Evolutionary conservation across 2,329 filamentous ascomycete species (phyloP).

Genomic region (Xylariaceae sp.): DNA sequence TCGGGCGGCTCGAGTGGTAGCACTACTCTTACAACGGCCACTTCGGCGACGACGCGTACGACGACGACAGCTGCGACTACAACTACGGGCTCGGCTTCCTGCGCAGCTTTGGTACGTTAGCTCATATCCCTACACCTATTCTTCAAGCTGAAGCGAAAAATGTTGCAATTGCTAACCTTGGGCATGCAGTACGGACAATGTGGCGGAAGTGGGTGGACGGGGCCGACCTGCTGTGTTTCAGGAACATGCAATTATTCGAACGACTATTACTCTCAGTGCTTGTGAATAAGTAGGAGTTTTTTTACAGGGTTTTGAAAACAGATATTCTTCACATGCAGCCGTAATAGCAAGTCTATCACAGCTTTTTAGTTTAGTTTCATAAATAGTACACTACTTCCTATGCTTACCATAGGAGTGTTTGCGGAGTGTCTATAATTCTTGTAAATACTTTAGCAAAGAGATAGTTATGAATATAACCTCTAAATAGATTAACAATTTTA

Average conservation of each 20-base stretch:
- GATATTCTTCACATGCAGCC: too few relatives aligned
- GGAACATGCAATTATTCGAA: constrained; percentile 1
- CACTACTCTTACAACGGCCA: not conserved
- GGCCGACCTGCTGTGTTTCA: not conserved
- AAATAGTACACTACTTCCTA: too few relatives aligned
- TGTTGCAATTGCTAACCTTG: not conserved
- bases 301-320: too few relatives aligned
- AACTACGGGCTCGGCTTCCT: not conserved
- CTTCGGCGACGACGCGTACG: not conserved
- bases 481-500: too few relatives aligned
- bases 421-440: too few relatives aligned
- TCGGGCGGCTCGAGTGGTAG: not conserved
- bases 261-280: constrained; percentile 6
- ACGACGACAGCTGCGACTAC: not conserved
- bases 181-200: constrained; percentile 1
- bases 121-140: not conserved
- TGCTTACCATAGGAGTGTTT: too few relatives aligned
- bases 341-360: too few relatives aligned
- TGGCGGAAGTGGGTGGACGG: not conserved
- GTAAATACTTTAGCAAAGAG: too few relatives aligned
- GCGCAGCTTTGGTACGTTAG: constrained; percentile 4
- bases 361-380: too few relatives aligned
- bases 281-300: too few relatives aligned
- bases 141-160: not conserved
- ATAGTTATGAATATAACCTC: too few relatives aligned